phyloP scores from a whole-genome alignment of 345 rosid species.

The Erucastrum elatum region DNA sequence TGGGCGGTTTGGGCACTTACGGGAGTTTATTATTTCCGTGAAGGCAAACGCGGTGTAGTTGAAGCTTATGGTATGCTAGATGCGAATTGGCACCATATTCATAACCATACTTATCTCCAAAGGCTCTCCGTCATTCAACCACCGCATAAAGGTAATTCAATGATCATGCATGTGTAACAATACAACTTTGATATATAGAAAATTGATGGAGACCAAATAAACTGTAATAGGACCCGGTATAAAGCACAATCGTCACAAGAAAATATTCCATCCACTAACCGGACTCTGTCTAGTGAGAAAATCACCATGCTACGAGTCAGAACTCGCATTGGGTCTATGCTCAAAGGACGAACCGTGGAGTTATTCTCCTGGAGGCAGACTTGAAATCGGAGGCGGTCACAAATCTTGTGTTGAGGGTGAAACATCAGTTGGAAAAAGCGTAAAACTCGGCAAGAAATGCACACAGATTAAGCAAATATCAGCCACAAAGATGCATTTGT shows the following conservation, averaged over 20 bases:
- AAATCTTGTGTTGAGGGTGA: slow-evolving; percentile 35
- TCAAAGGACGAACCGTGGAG: slow-evolving; percentile 66
- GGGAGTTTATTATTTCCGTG: slow-evolving; percentile 77
- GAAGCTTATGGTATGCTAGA: slow-evolving; percentile 70
- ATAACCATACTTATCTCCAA: slow-evolving; percentile 55
- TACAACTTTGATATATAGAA: background rate
- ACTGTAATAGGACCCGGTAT: slow-evolving; percentile 74
- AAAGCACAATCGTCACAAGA: slow-evolving; percentile 53
- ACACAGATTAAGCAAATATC: slow-evolving; percentile 60
- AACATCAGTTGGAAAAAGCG: slow-evolving; percentile 37
- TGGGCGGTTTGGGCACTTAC: slow-evolving; percentile 84
- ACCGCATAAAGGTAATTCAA: slow-evolving; percentile 55
- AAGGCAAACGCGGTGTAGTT: slow-evolving; percentile 59
- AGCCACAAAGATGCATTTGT: slow-evolving; percentile 76
- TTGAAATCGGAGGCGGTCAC: slow-evolving; percentile 51
- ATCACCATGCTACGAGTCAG: slow-evolving; percentile 40
- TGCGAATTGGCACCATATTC: slow-evolving; percentile 57
- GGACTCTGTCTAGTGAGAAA: slow-evolving; percentile 70
- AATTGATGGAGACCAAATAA: background rate
- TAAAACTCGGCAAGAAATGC: slow-evolving; percentile 53
- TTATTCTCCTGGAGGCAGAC: slow-evolving; percentile 47
- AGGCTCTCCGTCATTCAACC: slow-evolving; percentile 61
- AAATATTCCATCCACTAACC: slow-evolving; percentile 74
- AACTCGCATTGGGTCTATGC: slow-evolving; percentile 61
- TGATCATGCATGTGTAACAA: background rate